A percentile compares a stretch with the other conserved stretches of the same genome.
phyloP scores from a whole-genome alignment of 164 flowering plant species.

The Tetracentron sinense region DNA sequence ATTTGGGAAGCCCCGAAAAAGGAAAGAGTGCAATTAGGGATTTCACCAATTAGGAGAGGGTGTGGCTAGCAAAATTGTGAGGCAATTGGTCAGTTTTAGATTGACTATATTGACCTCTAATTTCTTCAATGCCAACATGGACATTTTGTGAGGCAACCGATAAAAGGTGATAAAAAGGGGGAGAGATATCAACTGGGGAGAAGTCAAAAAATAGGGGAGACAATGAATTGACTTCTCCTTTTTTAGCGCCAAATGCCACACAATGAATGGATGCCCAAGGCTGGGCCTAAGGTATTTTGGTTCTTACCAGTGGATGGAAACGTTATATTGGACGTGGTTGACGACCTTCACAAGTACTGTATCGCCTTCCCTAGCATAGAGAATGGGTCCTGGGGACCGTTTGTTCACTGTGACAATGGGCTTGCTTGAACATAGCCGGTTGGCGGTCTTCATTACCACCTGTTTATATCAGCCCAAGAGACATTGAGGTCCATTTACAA shows the following conservation, averaged over 20 bases:
- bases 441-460: slow-evolving; percentile 45
- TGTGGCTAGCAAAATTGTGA: no score
- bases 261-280: not conserved
- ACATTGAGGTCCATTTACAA: not conserved
- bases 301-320: slow-evolving; percentile 48
- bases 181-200: no score
- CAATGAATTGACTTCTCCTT: no score
- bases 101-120: not conserved
- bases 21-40: no score
- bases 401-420: slow-evolving; percentile 53
- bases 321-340: slow-evolving; percentile 48
- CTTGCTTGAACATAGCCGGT: slow-evolving; percentile 37
- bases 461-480: slow-evolving; percentile 12
- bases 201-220: no score
- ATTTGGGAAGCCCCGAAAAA: no score
- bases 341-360: slow-evolving; percentile 40
- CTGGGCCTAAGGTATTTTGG: not conserved
- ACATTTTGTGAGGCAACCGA: no score
- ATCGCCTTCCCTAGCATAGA: slow-evolving; percentile 50
- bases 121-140: no score
- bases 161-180: no score
- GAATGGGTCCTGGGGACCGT: slow-evolving; percentile 47
- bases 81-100: not conserved
- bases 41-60: no score
- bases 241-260: no score